phyloP scores from a whole-genome alignment of 2,329 filamentous ascomycete genomes.

The Lecanosticta acicola region DNA sequence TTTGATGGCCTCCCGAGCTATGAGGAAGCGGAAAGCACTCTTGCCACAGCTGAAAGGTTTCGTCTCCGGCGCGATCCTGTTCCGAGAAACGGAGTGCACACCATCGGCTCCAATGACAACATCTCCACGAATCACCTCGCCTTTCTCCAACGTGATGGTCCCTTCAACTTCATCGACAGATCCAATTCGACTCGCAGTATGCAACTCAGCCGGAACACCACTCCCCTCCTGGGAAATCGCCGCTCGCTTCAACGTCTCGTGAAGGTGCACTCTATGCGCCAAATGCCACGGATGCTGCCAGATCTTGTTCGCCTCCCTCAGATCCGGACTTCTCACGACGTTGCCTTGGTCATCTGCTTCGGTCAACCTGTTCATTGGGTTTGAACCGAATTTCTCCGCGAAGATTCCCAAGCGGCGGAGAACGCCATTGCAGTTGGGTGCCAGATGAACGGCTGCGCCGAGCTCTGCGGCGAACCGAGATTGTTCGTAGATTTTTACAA shows the following conservation, averaged over 20 bases:
- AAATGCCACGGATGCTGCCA: conserved; percentile 41
- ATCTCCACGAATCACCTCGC: conserved; percentile 26
- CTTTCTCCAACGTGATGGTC: conserved; percentile 24
- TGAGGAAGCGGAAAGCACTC: conserved; percentile 54
- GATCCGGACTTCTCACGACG: conserved; percentile 32
- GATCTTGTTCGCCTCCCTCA: conserved; percentile 36
- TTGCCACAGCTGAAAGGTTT: conserved; percentile 42
- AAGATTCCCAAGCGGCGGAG: conserved; percentile 35
- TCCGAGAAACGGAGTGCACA: conserved; percentile 25
- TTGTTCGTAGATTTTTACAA: conserved; percentile 50
- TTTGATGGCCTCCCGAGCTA: conserved; percentile 42
- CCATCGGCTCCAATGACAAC: conserved; percentile 32
- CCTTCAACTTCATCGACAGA: conserved; percentile 22
- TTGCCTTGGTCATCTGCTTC: conserved; percentile 5
- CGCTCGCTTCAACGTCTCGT: conserved; percentile 25
- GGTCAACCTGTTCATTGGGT: conserved; percentile 6
- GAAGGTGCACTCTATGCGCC: conserved; percentile 29
- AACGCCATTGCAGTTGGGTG: conserved; percentile 57
- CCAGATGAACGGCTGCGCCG: conserved; percentile 58
- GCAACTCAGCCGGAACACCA: conserved; percentile 23
- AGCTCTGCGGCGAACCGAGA: conserved; percentile 49
- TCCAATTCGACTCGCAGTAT: conserved; percentile 22
- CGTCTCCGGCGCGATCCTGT: conserved; percentile 20
- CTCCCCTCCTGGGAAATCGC: conserved; percentile 20
- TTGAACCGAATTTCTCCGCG: conserved; percentile 25